Conservation (phyloP, 305 asterid genomes). For the Galium porrigens region DNA sequence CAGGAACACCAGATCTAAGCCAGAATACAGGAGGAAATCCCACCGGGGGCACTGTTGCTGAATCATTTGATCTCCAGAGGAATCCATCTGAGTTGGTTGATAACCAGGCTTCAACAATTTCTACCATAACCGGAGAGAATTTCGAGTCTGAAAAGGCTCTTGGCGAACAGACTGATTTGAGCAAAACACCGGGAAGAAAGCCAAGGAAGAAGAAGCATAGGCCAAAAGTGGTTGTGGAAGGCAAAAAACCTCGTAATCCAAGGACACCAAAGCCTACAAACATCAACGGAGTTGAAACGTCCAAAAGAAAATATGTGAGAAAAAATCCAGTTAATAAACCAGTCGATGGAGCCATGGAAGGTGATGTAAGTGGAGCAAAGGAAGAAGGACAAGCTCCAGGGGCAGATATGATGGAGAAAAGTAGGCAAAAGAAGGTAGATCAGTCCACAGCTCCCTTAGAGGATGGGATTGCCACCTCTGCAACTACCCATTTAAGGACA, state of each 20-base stretch:
- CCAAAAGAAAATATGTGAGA: constrained; percentile 43
- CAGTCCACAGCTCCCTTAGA: constrained; percentile 27
- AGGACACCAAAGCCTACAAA: constrained; percentile 28
- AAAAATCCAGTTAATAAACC: constrained; percentile 26
- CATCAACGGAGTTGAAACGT: constrained; percentile 24
- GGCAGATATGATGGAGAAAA: constrained; percentile 21
- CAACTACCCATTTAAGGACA: constrained; percentile 16
- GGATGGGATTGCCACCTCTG: constrained; percentile 18
- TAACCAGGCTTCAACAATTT: constrained; percentile 24
- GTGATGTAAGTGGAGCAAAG: constrained; percentile 20
- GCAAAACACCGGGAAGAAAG: constrained; percentile 55
- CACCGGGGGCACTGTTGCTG: constrained; percentile 21
- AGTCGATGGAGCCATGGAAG: constrained; percentile 19
- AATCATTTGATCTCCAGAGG: constrained; percentile 22
- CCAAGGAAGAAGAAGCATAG: constrained; percentile 71
- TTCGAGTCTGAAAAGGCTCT: constrained; percentile 63
- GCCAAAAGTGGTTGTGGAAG: constrained; percentile 74
- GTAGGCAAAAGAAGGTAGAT: constrained; percentile 24
- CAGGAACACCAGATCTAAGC: constrained; percentile 54
- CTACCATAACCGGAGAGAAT: constrained; percentile 40
- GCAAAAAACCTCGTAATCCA: constrained; percentile 37
- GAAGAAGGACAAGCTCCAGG: constrained; percentile 19
- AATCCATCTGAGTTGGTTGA: constrained; percentile 23
- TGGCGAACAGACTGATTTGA: constrained; percentile 33
- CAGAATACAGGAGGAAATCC: constrained; percentile 21